Evolutionary conservation across 179 eudicot genomes (phyloP).

Genomic region (Carnegiea gigantea): DNA sequence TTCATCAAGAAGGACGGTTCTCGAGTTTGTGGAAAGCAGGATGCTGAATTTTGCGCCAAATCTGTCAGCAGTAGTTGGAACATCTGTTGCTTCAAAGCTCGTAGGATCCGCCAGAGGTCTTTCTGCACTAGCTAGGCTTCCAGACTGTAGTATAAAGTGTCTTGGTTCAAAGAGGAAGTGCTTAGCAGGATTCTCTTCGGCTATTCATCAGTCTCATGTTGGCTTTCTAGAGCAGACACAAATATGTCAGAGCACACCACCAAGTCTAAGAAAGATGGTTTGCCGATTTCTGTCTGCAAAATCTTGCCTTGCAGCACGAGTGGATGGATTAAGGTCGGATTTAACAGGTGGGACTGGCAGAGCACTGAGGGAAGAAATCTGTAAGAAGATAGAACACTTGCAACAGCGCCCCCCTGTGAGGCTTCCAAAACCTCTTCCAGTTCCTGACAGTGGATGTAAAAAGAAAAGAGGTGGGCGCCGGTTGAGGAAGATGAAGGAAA

Average conservation of each 20-base stretch:
- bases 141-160: neutral
- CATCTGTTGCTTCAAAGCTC: constrained; percentile 1
- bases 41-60: neutral
- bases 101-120: neutral
- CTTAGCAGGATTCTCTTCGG: neutral
- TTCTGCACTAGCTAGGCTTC: neutral
- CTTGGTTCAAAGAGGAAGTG: neutral
- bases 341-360: neutral
- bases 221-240: neutral
- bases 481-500: constrained; percentile 16
- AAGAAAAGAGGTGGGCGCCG: constrained; percentile 1
- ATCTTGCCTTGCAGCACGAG: neutral
- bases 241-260: neutral
- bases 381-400: neutral
- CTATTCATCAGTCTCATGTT: neutral
- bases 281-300: constrained; percentile 1
- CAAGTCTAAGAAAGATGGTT: neutral
- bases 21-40: neutral
- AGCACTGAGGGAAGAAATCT: neutral
- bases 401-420: neutral
- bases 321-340: neutral
- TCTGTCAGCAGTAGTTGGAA: neutral
- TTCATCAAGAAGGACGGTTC: constrained; percentile 13
- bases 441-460: neutral
- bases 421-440: constrained; percentile 6